Conservation (phyloP, 306 rosid genomes). For the Cicer pinnatifidum region DNA sequence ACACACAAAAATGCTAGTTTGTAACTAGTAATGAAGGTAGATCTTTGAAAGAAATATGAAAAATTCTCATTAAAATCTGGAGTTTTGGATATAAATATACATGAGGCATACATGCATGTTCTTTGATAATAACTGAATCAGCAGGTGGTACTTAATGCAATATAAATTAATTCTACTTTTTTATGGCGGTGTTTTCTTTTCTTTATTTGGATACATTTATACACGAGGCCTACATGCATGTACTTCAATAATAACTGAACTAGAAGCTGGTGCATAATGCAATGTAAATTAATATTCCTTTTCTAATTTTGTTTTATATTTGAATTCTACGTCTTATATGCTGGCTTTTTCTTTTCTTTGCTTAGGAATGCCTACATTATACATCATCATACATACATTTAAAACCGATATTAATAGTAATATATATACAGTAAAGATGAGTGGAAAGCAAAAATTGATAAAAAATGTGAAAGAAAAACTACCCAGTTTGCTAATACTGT, state of each 20-base stretch:
- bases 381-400: not conserved
- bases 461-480: not conserved
- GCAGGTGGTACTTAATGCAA: slow-evolving; percentile 6
- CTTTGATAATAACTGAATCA: slow-evolving; percentile 22
- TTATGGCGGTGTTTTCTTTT: slow-evolving; percentile 26
- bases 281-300: slow-evolving; percentile 24
- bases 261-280: slow-evolving; percentile 11
- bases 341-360: slow-evolving; percentile 21
- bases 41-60: slow-evolving; percentile 18
- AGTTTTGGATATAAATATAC: slow-evolving; percentile 7
- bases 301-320: slow-evolving; percentile 28
- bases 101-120: slow-evolving; percentile 8
- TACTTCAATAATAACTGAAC: slow-evolving; percentile 29
- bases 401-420: slow-evolving; percentile 9
- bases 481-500: slow-evolving; percentile 15
- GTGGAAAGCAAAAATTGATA: not conserved
- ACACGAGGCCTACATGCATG: slow-evolving; percentile 1
- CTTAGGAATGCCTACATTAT: not conserved
- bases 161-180: not conserved
- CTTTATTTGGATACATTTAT: slow-evolving; percentile 17
- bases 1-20: slow-evolving; percentile 33
- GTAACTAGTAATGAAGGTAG: slow-evolving; percentile 23
- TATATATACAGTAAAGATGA: slow-evolving; percentile 10
- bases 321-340: slow-evolving; percentile 13
- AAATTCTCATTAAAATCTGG: slow-evolving; percentile 5